Evolutionary conservation across 495 filamentous ascomycete species (phyloP), one percentile per base, ranked within the genome.

Genomic region (Lepraria neglecta): DNA sequence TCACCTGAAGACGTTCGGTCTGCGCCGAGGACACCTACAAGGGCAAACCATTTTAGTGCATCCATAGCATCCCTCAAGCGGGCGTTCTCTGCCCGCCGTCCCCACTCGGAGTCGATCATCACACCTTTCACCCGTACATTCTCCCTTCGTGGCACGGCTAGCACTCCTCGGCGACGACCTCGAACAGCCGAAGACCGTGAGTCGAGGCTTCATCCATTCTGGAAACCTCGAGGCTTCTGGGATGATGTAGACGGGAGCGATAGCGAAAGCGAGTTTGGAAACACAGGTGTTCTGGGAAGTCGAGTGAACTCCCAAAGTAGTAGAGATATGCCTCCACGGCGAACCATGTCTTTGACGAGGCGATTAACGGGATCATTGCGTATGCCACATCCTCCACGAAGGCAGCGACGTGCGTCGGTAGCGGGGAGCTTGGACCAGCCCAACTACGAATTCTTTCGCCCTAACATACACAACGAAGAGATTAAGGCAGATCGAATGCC

Each of bases 181-280:
- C 77, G 70, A 58, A 70, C 72, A 3, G 74, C 72, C 30, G 68
- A 77, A 19, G 75, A 81, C 42, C 68, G 64, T 6, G 61, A 80
- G 42, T 79, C 77, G 55, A 83, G 80, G 52, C 75, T 92, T 6
- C 87, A 94, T 67, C 89, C 90, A 1, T 87, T 87, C 72, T 95
- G 91, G 91, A 81, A 84, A 30, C 89, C 91, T 5, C 82, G 81
- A 28, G 77, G 83, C 28, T 89, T 88, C 69, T 87, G 83, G 78
- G 85, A 88, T 33, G 83, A 86, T 59, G 73, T 80, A 6, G 78
- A 80, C 40, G 76, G 74, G n/a, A 78, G 81, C 59, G 74, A 78
- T 33, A 73, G 75, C 58, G 72, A 71, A 14, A 76, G 59, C 59
- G 67, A 76, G 75, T 68, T 69, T 47, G 61, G 58, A 24, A 69